These are phyloP conservation scores for Aspergillus sp. DNA, from an alignment of 2,329 filamentous ascomycete genomes.

Conservation along the genomic window DNA sequence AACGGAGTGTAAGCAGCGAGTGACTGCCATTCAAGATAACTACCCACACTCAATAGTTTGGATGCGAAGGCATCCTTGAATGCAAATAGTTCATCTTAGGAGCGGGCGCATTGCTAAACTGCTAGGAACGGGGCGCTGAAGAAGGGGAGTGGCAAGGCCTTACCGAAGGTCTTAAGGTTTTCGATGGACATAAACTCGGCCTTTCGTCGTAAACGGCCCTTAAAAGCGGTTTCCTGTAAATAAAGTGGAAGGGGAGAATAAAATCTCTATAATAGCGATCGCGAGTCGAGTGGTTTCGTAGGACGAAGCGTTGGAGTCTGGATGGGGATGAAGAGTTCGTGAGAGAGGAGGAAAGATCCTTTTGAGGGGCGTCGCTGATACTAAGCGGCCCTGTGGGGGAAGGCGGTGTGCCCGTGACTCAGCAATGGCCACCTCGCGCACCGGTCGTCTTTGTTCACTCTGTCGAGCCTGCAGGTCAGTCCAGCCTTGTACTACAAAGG, in stretches of 20 bases:
- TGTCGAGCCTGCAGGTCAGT: neutral
- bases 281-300: conserved; percentile 14
- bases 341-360: conserved; percentile 33
- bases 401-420: conserved; percentile 32
- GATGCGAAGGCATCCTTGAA: neutral
- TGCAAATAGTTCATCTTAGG: neutral
- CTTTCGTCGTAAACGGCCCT: conserved; percentile 57
- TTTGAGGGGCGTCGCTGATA: conserved; percentile 32
- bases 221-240: conserved; percentile 39
- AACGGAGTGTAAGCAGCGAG: conserved; percentile 2
- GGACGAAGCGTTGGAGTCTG: conserved; percentile 16
- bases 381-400: conserved; percentile 27
- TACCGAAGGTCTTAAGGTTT: conserved; percentile 96
- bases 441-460: neutral
- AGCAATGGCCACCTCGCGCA: neutral
- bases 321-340: conserved; percentile 27
- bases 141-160: conserved; percentile 43
- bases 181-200: conserved; percentile 97
- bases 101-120: neutral
- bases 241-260: conserved; percentile 30
- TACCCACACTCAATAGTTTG: neutral
- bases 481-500: neutral
- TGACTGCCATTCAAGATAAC: neutral
- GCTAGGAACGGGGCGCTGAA: neutral
- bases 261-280: conserved; percentile 32